Percentiles rank a stretch among this genome's conserved stretches.
phyloP scores from a whole-genome alignment of 768 basidiomycete species.

The Phanerochaete carnosa region DNA sequence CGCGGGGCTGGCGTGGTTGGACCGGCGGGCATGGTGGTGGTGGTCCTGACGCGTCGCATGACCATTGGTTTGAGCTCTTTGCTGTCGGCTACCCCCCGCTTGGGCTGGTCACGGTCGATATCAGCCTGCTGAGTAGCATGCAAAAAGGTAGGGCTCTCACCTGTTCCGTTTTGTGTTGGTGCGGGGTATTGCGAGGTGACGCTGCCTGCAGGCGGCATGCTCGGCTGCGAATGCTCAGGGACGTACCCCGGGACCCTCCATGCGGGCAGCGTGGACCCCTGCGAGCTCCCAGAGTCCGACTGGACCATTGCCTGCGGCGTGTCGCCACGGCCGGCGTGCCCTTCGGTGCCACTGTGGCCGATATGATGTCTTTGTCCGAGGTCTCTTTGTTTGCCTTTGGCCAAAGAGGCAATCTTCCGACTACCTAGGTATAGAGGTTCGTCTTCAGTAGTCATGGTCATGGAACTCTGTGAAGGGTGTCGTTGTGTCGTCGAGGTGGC shows the following conservation, averaged over 20 bases:
- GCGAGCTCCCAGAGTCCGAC: background rate
- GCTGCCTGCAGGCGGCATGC: background rate
- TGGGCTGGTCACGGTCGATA: background rate
- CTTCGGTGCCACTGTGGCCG: background rate
- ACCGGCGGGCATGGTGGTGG: background rate
- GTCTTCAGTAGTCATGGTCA: slow-evolving; percentile 45
- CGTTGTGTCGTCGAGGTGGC: background rate
- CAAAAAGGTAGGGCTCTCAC: background rate
- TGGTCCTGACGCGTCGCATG: background rate
- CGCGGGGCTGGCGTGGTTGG: background rate
- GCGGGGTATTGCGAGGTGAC: background rate
- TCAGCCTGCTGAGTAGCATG: background rate
- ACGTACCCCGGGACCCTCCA: background rate
- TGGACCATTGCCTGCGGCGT: background rate
- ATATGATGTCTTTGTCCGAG: background rate
- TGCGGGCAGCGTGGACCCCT: background rate
- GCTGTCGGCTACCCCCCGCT: background rate
- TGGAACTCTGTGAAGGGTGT: background rate
- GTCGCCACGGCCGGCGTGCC: background rate
- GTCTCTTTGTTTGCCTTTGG: background rate
- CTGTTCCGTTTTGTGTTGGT: background rate
- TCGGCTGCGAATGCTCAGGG: background rate
- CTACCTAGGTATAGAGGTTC: slow-evolving; percentile 51
- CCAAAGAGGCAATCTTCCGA: background rate
- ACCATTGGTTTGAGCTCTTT: background rate